Evolutionary conservation across 1,139 yeast genomes (phyloP).

Genomic region (Yamadazyma atlantica): DNA sequence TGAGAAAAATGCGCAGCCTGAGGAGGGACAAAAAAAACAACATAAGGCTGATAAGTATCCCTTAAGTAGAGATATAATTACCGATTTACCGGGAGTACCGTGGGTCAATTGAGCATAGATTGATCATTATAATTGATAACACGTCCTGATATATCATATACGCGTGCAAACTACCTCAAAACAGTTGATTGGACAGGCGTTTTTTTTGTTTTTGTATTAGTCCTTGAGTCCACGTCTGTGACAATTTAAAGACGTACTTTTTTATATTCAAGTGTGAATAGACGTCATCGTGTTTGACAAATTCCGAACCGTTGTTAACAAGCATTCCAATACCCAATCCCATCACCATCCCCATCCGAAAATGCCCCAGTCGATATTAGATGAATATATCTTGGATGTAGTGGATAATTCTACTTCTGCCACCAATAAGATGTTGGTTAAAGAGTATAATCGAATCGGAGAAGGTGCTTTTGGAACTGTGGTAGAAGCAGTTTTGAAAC

Average conservation of each 20-base stretch:
- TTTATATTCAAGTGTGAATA: no score
- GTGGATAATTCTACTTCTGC: constrained; percentile 56
- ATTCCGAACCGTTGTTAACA: background rate
- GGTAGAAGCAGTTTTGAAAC: constrained; percentile 62
- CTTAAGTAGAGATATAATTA: background rate
- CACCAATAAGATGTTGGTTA: constrained; percentile 62
- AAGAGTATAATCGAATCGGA: constrained; percentile 72
- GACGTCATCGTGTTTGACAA: background rate
- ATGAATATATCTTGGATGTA: constrained; percentile 42
- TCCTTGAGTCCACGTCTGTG: no score
- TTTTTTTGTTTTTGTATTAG: no score
- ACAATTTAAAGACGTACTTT: no score
- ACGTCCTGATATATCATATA: no score
- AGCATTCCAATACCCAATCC: background rate
- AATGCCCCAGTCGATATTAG: constrained; percentile 14
- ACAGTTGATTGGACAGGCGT: no score
- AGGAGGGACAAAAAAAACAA: background rate
- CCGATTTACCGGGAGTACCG: background rate
- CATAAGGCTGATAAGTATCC: background rate
- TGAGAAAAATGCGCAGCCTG: background rate
- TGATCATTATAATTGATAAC: background rate
- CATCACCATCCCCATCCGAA: background rate
- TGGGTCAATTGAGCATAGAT: background rate
- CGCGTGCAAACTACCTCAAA: no score
- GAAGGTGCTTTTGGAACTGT: constrained; percentile 88